Evolutionary conservation across 441 rosid genomes (phyloP).

Genomic region (Biscutella laevigata): DNA sequence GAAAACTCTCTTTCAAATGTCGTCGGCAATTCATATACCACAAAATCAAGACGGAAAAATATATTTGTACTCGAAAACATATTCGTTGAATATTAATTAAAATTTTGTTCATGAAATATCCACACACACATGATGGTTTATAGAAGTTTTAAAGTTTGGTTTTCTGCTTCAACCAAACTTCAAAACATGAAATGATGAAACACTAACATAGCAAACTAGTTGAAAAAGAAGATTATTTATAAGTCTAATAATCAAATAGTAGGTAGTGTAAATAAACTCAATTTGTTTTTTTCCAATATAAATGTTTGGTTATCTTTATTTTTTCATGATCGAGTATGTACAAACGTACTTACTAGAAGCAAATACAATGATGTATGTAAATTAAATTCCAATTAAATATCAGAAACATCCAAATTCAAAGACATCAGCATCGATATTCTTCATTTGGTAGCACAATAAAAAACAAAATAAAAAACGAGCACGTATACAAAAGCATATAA

Average conservation of each 20-base stretch:
- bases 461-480: background rate
- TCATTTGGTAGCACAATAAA: slow-evolving; percentile 2
- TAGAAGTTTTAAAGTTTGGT: too few species aligned
- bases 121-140: too few species aligned
- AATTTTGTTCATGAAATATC: too few species aligned
- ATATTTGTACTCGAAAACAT: too few species aligned
- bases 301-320: background rate
- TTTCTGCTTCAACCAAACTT: background rate
- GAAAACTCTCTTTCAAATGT: too few species aligned
- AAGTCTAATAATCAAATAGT: background rate
- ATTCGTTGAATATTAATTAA: too few species aligned
- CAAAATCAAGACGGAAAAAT: too few species aligned
- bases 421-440: slow-evolving; percentile 15
- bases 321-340: slow-evolving; percentile 5
- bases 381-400: background rate
- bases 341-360: slow-evolving; percentile 15
- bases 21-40: too few species aligned
- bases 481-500: background rate
- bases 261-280: background rate
- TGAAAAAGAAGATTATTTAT: too few species aligned
- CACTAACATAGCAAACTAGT: background rate
- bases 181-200: background rate
- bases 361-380: background rate
- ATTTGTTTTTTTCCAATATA: background rate
- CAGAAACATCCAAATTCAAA: slow-evolving; percentile 13